Conservation (phyloP, 768 basidiomycete genomes). For the Russula olivacea region DNA sequence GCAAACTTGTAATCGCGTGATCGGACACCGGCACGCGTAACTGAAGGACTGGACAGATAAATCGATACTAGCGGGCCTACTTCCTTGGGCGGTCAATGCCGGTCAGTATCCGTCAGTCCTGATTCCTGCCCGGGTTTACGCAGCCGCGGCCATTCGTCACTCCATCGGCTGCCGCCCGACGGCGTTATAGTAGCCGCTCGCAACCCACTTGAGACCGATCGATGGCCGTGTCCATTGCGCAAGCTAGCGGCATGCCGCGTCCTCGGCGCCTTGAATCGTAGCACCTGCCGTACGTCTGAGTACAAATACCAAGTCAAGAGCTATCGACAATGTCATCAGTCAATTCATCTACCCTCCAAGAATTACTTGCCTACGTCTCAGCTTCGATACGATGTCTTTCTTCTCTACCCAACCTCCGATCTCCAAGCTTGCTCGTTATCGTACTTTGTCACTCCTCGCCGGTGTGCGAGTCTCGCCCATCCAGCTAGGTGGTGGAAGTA, state of each 20-base stretch:
- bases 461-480: slow-evolving; percentile 37
- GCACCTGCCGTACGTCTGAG: neutral
- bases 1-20: no score
- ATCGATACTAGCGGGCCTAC: no score
- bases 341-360: neutral
- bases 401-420: slow-evolving; percentile 17
- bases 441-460: slow-evolving; percentile 33
- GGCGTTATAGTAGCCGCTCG: no score
- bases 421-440: slow-evolving; percentile 30
- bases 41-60: no score
- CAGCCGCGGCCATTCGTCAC: neutral
- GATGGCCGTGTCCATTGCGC: no score
- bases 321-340: neutral
- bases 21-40: no score
- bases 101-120: no score
- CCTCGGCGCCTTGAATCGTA: no score
- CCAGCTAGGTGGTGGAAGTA: slow-evolving; percentile 35
- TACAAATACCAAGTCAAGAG: neutral
- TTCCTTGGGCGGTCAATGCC: no score
- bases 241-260: no score
- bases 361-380: neutral
- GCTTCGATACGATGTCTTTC: neutral
- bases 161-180: no score
- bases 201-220: no score
- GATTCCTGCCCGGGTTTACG: neutral